Evolutionary conservation across 176 grass and related monocot species (phyloP), one percentile per base, ranked within the genome.

Genomic region (Miscanthus lutarioriparius): DNA sequence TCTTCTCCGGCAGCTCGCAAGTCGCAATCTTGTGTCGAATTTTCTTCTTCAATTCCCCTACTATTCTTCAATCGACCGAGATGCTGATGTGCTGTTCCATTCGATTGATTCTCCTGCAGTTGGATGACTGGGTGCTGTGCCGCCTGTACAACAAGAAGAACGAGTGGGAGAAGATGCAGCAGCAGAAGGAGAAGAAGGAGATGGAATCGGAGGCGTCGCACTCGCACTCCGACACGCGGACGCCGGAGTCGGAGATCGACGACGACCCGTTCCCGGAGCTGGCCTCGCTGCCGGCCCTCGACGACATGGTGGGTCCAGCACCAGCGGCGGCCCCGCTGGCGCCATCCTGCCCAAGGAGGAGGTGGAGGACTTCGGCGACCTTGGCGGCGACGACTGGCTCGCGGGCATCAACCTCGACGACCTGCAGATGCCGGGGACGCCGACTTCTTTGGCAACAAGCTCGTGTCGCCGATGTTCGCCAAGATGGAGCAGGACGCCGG

Each of bases 71-170:
- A 17, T 49, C 47, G 47, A 49, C 27, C 6, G 10, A 22, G 41
- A 25, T 75, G 26, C 64, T 85, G 12, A 77, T 4, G 9, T 13
- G 2, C 17, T 64, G 2, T 33, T 40, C 4, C 17, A 53, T 77
- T 40, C 4, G n/a, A 53, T 77, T 71, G 8, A 28, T 27, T 14
- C 8, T 67, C n/a, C 11, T 88, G 67, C 64, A 95, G 94, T 71
- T 97, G 64, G 95, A 94, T 39, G 95, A 94, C 36, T 94, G 95
- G 92, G 92, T 94, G 48, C 81, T 94, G 7, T 97, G 95, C 64
- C 86, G 92, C 11, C 72, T 97, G 13, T 94, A 94, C 84, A 83
- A 92, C 81, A 94, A 94, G 90, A 97, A 94, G 77, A 97, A 92
- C 49, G 77, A 86, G 32, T 94, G 90, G 92, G 92, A 89, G 81